Base-by-base conservation (phyloP, 257 asterid genomes). In the Forsythia suspensa region DNA sequence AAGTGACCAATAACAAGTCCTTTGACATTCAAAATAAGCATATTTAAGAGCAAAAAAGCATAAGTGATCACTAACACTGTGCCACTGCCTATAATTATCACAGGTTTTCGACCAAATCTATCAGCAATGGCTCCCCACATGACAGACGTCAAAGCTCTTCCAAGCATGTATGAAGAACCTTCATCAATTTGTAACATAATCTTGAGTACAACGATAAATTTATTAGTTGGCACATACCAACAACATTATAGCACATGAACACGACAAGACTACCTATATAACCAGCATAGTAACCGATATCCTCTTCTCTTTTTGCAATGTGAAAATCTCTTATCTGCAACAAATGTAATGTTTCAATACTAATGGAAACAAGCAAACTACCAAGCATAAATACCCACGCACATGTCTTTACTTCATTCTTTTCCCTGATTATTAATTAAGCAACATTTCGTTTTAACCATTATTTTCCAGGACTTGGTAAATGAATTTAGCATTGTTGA, bases 221-320 rank as follows among this genome's bases (percentile, higher is more conserved):
- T 12, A 55, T 39, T 8, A 38, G 70, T 20, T 38, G 72, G 51
- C 42, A 67, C 43, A 4, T 67, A 37, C 11, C 63, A 24, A 52
- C 21, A 66, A 61, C 41, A 40, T 55, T 39, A 18, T 44, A 29
- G 18, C 61, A 65, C 34, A 40, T 44, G 18, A 69, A 16, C 34
- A 29, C 34, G 34, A 29, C 34, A 29, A 43, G 46, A 82, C 24
- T 77, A 92, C 97, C 97, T 79, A 92, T 73, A 84, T 80, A 91
- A 81, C 97, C 97, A 8, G 92, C 96, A 83, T 91, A 91, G 69
- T 65, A 91, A 52, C 94, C 94, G 68, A 92, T 90, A 87, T 91
- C 96, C 83, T 90, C 97, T 81, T 91, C 96, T 81, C 76, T 81
- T 76, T 88, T 73, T 10, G 97, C 97, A 81, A 92, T 86, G 77